A percentile compares a stretch with the other conserved stretches of the same genome.
These are phyloP conservation scores for Cryphonectria carpinicola DNA, from an alignment of 2,329 filamentous ascomycete genomes.

Conservation along the genomic window DNA sequence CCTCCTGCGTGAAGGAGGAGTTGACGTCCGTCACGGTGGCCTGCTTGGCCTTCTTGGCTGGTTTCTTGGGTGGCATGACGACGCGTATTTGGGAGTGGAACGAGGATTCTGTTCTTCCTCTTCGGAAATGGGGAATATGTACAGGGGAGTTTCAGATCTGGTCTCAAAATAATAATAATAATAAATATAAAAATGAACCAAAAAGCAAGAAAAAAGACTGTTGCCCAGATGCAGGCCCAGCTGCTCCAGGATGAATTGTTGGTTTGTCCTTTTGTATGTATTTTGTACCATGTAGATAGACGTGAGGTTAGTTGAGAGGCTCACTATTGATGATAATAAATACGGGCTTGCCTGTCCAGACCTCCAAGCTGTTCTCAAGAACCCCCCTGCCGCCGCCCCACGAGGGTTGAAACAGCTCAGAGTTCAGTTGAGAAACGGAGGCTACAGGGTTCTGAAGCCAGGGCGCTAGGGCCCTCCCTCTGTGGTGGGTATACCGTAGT, in stretches of 20 bases:
- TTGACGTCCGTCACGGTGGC: conserved; percentile 34
- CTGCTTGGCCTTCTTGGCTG: conserved; percentile 33
- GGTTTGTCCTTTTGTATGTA: background rate
- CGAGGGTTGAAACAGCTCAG: conserved; percentile 6
- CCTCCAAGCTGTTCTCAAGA: conserved; percentile 17
- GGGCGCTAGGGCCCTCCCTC: background rate
- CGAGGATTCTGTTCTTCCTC: too few species aligned
- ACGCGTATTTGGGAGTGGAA: background rate
- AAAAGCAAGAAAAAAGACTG: background rate
- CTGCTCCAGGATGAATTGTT: conserved; percentile 3
- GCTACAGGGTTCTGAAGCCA: background rate
- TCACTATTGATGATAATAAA: background rate
- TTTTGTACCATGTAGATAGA: background rate
- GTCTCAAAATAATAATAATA: background rate
- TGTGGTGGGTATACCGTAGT: background rate
- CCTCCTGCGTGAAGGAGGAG: conserved; percentile 51
- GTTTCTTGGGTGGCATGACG: conserved; percentile 37
- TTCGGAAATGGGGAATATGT: background rate
- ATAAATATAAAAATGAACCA: background rate
- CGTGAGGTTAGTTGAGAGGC: conserved; percentile 1
- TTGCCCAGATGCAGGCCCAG: conserved; percentile 19
- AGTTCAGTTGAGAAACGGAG: background rate
- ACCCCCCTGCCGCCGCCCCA: background rate
- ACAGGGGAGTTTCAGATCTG: background rate
- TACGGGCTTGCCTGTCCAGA: conserved; percentile 4